Conservation (phyloP, 1,284 basidiomycete genomes). For the Athelia psychrophila region DNA sequence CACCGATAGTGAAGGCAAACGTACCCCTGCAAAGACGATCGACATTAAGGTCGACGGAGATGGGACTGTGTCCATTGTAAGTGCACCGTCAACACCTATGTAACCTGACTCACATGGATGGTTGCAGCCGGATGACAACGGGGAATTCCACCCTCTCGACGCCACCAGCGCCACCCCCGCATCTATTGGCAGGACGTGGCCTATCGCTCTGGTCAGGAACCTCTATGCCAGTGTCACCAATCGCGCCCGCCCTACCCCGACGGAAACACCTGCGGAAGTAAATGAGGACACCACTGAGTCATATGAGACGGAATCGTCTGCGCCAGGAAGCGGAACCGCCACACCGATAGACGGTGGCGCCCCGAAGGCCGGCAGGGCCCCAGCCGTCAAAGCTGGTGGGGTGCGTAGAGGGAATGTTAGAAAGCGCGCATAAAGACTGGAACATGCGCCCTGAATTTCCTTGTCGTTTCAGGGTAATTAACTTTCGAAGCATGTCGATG, state of each 20-base stretch:
- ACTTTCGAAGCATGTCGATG: too few species aligned
- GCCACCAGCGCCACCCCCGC: conserved; percentile 44
- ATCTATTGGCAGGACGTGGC: conserved; percentile 50
- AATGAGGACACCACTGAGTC: conserved; percentile 31
- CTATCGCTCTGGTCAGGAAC: conserved; percentile 35
- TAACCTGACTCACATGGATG: conserved; percentile 4
- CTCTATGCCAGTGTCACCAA: conserved; percentile 30
- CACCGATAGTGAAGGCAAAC: conserved; percentile 54
- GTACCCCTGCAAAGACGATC: conserved; percentile 46
- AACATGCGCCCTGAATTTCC: not conserved
- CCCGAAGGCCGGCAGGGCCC: conserved; percentile 21
- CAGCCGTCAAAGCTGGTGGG: conserved; percentile 51
- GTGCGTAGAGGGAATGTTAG: conserved; percentile 53
- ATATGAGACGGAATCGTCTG: conserved; percentile 35
- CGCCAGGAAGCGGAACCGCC: conserved; percentile 37
- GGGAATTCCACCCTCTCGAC: conserved; percentile 53
- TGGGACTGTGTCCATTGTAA: conserved; percentile 63
- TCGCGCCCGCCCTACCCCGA: conserved; percentile 14
- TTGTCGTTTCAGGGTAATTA: not conserved
- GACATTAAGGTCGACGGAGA: conserved; percentile 78
- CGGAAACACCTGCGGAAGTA: conserved; percentile 30
- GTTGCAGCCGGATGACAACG: conserved; percentile 43
- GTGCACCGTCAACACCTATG: conserved; percentile 24
- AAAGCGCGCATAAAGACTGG: conserved; percentile 28
- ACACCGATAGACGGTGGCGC: conserved; percentile 29